Evolutionary conservation across 768 basidiomycete species (phyloP).

Genomic region (Suillus clintonianus): DNA sequence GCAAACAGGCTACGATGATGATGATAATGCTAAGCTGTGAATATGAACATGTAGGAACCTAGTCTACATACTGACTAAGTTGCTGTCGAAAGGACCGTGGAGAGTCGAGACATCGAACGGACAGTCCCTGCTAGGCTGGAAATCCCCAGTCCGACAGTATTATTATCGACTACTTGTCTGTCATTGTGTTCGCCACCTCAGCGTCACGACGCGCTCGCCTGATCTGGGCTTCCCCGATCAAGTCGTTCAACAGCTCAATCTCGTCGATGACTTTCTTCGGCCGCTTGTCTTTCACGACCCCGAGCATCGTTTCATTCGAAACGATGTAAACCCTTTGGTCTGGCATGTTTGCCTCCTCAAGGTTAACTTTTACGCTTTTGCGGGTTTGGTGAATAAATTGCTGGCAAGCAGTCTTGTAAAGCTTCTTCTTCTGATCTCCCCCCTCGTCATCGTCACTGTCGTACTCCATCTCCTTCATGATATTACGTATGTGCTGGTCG

Average conservation of each 20-base stretch:
- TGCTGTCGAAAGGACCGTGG: too few species aligned
- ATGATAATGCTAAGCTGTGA: too few species aligned
- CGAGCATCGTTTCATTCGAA: constrained; percentile 22
- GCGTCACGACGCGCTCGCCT: background rate
- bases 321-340: constrained; percentile 32
- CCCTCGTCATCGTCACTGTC: constrained; percentile 25
- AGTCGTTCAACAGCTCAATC: constrained; percentile 24
- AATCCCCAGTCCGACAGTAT: too few species aligned
- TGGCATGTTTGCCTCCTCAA: constrained; percentile 24
- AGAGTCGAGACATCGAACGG: too few species aligned
- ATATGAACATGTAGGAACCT: too few species aligned
- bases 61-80: too few species aligned
- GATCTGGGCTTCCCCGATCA: constrained; percentile 18
- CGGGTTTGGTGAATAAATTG: constrained; percentile 31
- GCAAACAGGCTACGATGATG: too few species aligned
- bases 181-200: background rate
- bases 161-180: background rate
- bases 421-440: constrained; percentile 6
- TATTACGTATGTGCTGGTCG: constrained; percentile 11
- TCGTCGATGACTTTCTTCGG: constrained; percentile 28
- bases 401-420: constrained; percentile 25
- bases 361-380: constrained; percentile 22
- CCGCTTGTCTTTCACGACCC: constrained; percentile 25
- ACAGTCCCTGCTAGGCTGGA: too few species aligned
- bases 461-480: constrained; percentile 27